Evolutionary conservation across 495 filamentous ascomycete genomes (phyloP).

Genomic region (Penicillium canariense): DNA sequence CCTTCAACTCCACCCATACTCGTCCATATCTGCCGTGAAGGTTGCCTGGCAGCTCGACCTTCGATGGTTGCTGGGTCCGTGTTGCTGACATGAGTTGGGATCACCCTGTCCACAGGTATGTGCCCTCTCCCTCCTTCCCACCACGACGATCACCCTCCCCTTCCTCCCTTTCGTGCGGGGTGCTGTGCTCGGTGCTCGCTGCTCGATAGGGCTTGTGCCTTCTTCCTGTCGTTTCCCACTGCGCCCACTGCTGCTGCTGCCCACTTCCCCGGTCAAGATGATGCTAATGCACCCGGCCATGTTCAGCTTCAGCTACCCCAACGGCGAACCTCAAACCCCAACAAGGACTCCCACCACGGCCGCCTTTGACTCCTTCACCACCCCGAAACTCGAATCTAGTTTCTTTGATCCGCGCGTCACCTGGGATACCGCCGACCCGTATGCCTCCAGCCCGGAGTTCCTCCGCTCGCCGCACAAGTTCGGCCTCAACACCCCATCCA

Average conservation of each 20-base stretch:
- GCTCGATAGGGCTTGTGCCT: neutral
- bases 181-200: neutral
- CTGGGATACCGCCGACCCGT: conserved; percentile 53
- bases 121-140: conserved; percentile 17
- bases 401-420: conserved; percentile 52
- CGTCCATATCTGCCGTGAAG: conserved; percentile 15
- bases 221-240: neutral
- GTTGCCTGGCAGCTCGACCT: conserved; percentile 41
- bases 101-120: conserved; percentile 69
- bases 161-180: conserved; percentile 27
- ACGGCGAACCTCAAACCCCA: conserved; percentile 75
- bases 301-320: conserved; percentile 72
- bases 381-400: conserved; percentile 59
- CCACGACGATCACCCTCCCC: conserved; percentile 10
- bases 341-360: conserved; percentile 69
- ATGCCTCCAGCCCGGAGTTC: conserved; percentile 53
- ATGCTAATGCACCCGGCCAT: conserved; percentile 40
- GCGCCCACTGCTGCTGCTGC: neutral
- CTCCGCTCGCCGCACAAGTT: conserved; percentile 50
- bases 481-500: conserved; percentile 33
- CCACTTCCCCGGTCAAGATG: conserved; percentile 16
- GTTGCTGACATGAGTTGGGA: conserved; percentile 72
- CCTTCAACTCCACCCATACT: conserved; percentile 14
- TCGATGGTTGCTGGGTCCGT: conserved; percentile 44
- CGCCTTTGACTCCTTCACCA: conserved; percentile 64